Conservation (phyloP, 75 land plant species). For the Selaginella tamariscina region DNA sequence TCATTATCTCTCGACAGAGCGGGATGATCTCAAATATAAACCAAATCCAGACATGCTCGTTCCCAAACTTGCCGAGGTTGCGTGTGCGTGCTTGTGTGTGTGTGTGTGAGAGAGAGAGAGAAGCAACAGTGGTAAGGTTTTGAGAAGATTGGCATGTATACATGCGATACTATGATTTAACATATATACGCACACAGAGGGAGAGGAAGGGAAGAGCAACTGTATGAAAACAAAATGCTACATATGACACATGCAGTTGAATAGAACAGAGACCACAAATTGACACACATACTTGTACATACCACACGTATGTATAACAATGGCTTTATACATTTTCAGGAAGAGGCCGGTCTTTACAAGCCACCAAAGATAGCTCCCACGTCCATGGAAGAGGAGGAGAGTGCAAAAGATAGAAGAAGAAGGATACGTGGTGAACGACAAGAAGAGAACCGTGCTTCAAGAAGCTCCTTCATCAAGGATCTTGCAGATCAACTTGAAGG, state of each 20-base stretch:
- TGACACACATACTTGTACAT: no score
- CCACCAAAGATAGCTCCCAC: constrained; percentile 84
- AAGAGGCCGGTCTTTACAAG: constrained; percentile 53
- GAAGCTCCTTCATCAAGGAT: constrained; percentile 46
- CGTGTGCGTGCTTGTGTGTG: no score
- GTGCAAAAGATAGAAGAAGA: constrained; percentile 35
- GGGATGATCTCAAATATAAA: constrained; percentile 59
- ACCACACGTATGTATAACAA: neutral
- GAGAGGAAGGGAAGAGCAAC: no score
- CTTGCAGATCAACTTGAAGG: constrained; percentile 68
- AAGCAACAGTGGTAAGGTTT: no score
- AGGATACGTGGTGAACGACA: constrained; percentile 48
- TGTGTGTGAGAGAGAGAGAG: no score
- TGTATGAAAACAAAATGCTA: no score
- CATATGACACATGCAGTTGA: no score
- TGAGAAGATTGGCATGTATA: no score
- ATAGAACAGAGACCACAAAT: no score
- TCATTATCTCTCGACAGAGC: constrained; percentile 18
- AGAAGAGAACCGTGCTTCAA: constrained; percentile 34
- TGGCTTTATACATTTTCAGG: constrained; percentile 23
- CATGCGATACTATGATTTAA: no score
- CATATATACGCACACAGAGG: no score
- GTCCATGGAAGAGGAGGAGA: constrained; percentile 61
- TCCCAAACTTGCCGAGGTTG: constrained; percentile 37
- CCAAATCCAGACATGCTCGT: constrained; percentile 87